These are phyloP conservation scores for Aspergillus cejpii DNA, from an alignment of 2,329 filamentous ascomycete genomes.

Conservation along the genomic window DNA sequence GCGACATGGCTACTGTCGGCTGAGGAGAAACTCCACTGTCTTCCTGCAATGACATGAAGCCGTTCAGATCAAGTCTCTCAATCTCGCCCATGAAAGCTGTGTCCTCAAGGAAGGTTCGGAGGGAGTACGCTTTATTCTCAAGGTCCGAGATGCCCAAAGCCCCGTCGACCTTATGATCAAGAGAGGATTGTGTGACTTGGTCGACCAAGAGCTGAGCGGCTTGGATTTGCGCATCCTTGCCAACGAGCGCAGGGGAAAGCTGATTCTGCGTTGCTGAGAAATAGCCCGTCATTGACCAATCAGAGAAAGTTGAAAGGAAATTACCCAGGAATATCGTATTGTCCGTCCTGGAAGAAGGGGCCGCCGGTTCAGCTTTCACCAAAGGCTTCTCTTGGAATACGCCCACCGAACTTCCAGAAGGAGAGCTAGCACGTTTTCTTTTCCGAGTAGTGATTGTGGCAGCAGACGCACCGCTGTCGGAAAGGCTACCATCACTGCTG, in stretches of 20 bases:
- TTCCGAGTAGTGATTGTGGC: slow-evolving; percentile 22
- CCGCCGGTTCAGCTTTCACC: slow-evolving; percentile 17
- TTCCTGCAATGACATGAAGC: slow-evolving; percentile 32
- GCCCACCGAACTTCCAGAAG: slow-evolving; percentile 24
- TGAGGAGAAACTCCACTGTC: slow-evolving; percentile 12
- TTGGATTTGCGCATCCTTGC: slow-evolving; percentile 34
- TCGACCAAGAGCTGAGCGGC: slow-evolving; percentile 39
- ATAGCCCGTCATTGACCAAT: slow-evolving; percentile 37
- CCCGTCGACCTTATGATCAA: slow-evolving; percentile 31
- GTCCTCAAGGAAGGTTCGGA: slow-evolving; percentile 26
- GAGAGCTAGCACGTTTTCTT: slow-evolving; percentile 33
- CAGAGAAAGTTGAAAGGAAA: slow-evolving; percentile 35
- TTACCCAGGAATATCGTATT: slow-evolving; percentile 34
- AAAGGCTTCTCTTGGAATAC: slow-evolving; percentile 26
- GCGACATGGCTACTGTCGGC: slow-evolving; percentile 10
- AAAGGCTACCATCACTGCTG: slow-evolving; percentile 23
- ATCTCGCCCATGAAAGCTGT: slow-evolving; percentile 24
- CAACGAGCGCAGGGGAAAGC: slow-evolving; percentile 27
- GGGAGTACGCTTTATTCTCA: slow-evolving; percentile 21
- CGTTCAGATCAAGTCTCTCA: slow-evolving; percentile 33
- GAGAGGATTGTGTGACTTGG: slow-evolving; percentile 42
- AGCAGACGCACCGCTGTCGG: slow-evolving; percentile 19
- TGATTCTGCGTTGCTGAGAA: slow-evolving; percentile 33
- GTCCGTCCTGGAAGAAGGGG: slow-evolving; percentile 20
- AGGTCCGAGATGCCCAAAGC: slow-evolving; percentile 23